These are phyloP conservation scores for Coemansia sp. DNA, from an alignment of 192 early-diverging fungal species.

Conservation along the genomic window DNA sequence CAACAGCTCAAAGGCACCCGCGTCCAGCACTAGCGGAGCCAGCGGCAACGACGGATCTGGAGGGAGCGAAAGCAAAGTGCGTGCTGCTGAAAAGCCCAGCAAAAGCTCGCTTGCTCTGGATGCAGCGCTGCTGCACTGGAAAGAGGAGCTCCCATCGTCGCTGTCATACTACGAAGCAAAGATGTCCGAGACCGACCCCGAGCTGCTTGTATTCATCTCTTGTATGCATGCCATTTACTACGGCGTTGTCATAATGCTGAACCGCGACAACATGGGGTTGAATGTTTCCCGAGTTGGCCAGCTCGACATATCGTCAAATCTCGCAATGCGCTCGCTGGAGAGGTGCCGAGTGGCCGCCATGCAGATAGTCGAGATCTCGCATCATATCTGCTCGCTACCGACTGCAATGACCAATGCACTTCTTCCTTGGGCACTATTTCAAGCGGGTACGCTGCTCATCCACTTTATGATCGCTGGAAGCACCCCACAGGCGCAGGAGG, in stretches of 20 bases:
- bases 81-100: conserved; percentile 13
- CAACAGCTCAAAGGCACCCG: conserved; percentile 23
- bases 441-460: conserved; percentile 54
- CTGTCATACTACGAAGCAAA: conserved; percentile 31
- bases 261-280: conserved; percentile 55
- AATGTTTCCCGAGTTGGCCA: conserved; percentile 40
- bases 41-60: neutral
- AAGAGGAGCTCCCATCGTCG: conserved; percentile 44
- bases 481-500: conserved; percentile 50
- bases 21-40: neutral
- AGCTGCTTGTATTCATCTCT: conserved; percentile 35
- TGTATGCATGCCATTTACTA: conserved; percentile 54
- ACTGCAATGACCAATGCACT: conserved; percentile 50
- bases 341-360: conserved; percentile 51
- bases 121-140: conserved; percentile 49
- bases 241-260: conserved; percentile 52
- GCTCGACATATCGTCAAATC: conserved; percentile 47
- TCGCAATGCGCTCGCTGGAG: conserved; percentile 51
- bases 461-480: conserved; percentile 56
- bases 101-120: conserved; percentile 24
- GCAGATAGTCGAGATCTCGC: conserved; percentile 51
- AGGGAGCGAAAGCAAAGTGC: neutral
- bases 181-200: conserved; percentile 20
- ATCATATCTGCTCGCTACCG: conserved; percentile 45
- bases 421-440: conserved; percentile 54